Evolutionary conservation across 768 basidiomycete genomes (phyloP).

Genomic region (Hygrophoropsis aurantiaca): DNA sequence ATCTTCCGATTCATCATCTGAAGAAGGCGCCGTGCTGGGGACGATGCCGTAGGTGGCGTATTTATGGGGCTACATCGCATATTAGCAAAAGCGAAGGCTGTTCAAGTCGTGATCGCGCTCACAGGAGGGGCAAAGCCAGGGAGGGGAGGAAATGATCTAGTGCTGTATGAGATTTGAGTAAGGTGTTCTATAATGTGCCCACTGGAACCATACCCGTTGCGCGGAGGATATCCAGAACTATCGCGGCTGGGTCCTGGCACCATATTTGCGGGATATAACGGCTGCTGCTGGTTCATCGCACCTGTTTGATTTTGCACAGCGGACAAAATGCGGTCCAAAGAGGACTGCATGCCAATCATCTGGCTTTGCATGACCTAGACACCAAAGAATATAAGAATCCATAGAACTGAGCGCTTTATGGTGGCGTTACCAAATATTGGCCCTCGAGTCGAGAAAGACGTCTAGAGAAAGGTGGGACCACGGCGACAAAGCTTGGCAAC

Average conservation of each 20-base stretch:
- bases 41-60: conserved; percentile 91
- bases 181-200: conserved; percentile 24
- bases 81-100: conserved; percentile 16
- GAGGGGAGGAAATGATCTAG: conserved; percentile 72
- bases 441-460: conserved; percentile 83
- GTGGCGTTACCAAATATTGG: conserved; percentile 68
- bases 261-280: conserved; percentile 11
- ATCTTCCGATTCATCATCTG: conserved; percentile 91
- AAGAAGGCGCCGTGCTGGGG: conserved; percentile 78
- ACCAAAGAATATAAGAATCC: conserved; percentile 1
- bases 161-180: conserved; percentile 29
- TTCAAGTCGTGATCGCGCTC: conserved; percentile 26
- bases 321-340: conserved; percentile 77
- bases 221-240: conserved; percentile 27
- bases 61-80: conserved; percentile 67
- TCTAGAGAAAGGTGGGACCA: conserved; percentile 38
- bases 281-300: conserved; percentile 28
- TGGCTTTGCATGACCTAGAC: conserved; percentile 86
- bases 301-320: conserved; percentile 51
- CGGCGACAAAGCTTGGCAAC: conserved; percentile 2
- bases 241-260: conserved; percentile 24
- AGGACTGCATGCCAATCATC: conserved; percentile 93
- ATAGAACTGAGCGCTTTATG: background rate
- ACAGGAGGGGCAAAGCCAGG: conserved; percentile 93
- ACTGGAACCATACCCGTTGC: conserved; percentile 33